These are phyloP conservation scores for Sporothrix curviconia DNA, from an alignment of 2,329 filamentous ascomycete species.

Conservation along the genomic window DNA sequence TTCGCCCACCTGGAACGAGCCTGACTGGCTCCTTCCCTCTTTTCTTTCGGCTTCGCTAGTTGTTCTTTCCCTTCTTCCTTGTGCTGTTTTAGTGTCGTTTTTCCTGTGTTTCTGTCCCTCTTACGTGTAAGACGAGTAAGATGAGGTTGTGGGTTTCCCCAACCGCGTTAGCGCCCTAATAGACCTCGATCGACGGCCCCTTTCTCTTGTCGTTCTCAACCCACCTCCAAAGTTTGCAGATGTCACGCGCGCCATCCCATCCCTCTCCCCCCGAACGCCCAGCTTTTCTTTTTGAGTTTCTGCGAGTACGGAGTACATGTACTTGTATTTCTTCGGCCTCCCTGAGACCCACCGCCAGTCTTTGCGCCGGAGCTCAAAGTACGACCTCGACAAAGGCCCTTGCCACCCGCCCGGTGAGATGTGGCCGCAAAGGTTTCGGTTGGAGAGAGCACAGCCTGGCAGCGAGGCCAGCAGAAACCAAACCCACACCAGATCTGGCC, in stretches of 20 bases:
- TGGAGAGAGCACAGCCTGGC: no score
- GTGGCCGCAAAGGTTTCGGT: no score
- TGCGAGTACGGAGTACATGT: background rate
- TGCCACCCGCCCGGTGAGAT: background rate
- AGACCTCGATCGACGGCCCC: background rate
- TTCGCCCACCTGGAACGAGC: background rate
- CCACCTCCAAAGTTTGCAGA: background rate
- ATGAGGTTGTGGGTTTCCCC: background rate
- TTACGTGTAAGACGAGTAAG: no score
- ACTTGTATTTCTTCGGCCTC: no score
- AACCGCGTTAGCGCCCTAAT: background rate
- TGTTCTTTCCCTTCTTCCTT: background rate
- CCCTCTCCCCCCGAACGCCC: background rate
- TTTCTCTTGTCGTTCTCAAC: background rate
- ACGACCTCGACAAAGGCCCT: background rate
- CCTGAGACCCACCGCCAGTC: no score
- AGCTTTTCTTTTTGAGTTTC: background rate
- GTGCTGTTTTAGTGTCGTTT: background rate
- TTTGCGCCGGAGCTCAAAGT: background rate
- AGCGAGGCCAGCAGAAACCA: no score
- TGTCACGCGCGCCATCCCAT: background rate
- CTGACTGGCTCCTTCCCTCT: background rate
- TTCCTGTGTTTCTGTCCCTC: background rate
- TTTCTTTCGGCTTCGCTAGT: background rate
- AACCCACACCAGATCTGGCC: background rate